These are phyloP conservation scores for Russula ochroleuca DNA, from an alignment of 768 basidiomycete genomes.

Conservation along the genomic window DNA sequence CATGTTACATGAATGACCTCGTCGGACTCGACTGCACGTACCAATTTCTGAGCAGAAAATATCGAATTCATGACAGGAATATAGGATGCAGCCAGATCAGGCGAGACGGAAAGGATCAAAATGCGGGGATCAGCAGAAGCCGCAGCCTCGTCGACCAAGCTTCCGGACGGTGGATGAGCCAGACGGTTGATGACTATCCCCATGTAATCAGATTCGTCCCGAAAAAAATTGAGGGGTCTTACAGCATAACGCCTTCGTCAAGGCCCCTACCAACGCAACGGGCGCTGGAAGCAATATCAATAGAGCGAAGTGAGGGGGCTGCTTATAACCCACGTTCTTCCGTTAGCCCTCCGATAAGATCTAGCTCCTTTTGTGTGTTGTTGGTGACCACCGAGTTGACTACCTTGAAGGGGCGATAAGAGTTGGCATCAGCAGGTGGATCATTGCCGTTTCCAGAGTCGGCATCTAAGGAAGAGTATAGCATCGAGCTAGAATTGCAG, in stretches of 20 bases:
- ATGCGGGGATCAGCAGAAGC: slow-evolving; percentile 52
- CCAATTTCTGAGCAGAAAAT: slow-evolving; percentile 97
- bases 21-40: slow-evolving; percentile 36
- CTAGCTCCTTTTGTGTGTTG: slow-evolving; percentile 60
- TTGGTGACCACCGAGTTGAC: slow-evolving; percentile 65
- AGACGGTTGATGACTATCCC: slow-evolving; percentile 64
- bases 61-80: slow-evolving; percentile 99
- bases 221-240: slow-evolving; percentile 27
- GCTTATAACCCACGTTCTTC: slow-evolving; percentile 46
- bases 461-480: slow-evolving; percentile 67
- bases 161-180: slow-evolving; percentile 36
- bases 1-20: neutral
- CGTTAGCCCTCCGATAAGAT: slow-evolving; percentile 44
- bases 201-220: slow-evolving; percentile 28
- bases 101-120: slow-evolving; percentile 84
- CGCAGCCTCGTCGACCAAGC: slow-evolving; percentile 34
- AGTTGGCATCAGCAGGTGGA: slow-evolving; percentile 59
- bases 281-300: slow-evolving; percentile 41
- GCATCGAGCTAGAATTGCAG: slow-evolving; percentile 52
- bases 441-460: slow-evolving; percentile 37
- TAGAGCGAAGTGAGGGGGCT: slow-evolving; percentile 18
- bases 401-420: slow-evolving; percentile 77
- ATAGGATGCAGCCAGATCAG: slow-evolving; percentile 84
- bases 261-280: slow-evolving; percentile 76
- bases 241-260: slow-evolving; percentile 94